These are phyloP conservation scores for Puccinia horiana DNA, from an alignment of 1,284 basidiomycete genomes.

Conservation along the genomic window DNA sequence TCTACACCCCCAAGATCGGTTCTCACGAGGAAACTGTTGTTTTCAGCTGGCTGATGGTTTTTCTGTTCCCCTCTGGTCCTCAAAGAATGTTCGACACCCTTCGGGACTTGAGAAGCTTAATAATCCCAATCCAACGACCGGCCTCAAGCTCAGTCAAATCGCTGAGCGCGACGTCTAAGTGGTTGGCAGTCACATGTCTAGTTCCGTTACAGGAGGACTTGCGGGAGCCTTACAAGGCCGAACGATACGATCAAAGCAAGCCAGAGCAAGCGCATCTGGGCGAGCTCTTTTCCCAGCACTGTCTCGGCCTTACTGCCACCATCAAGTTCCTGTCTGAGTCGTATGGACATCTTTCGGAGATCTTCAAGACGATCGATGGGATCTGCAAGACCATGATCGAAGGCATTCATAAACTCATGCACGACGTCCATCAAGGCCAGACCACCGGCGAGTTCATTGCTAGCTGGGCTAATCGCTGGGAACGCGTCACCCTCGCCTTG, in stretches of 20 bases:
- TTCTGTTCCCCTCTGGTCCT: neutral
- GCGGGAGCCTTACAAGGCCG: conserved; percentile 33
- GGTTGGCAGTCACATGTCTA: conserved; percentile 29
- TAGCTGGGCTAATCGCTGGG: conserved; percentile 40
- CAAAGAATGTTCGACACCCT: conserved; percentile 29
- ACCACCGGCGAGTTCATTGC: conserved; percentile 45
- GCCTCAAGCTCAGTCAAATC: conserved; percentile 5
- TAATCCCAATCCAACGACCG: conserved; percentile 18
- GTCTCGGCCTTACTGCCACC: conserved; percentile 4
- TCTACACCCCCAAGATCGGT: neutral
- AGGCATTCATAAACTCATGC: conserved; percentile 35
- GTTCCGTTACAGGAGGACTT: neutral
- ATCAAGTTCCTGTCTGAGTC: conserved; percentile 20
- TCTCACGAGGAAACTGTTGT: neutral
- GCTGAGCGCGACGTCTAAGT: neutral
- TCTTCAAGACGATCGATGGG: conserved; percentile 14
- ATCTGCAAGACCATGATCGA: conserved; percentile 45
- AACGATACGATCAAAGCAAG: conserved; percentile 33
- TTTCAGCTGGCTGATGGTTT: neutral
- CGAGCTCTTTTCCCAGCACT: conserved; percentile 18
- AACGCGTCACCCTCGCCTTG: conserved; percentile 34
- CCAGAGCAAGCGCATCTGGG: conserved; percentile 21
- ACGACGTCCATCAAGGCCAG: conserved; percentile 22
- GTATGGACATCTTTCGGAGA: conserved; percentile 1
- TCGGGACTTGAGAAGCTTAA: conserved; percentile 3